Conservation (phyloP, 495 filamentous ascomycete species). For the Lichenothelia convexa region DNA sequence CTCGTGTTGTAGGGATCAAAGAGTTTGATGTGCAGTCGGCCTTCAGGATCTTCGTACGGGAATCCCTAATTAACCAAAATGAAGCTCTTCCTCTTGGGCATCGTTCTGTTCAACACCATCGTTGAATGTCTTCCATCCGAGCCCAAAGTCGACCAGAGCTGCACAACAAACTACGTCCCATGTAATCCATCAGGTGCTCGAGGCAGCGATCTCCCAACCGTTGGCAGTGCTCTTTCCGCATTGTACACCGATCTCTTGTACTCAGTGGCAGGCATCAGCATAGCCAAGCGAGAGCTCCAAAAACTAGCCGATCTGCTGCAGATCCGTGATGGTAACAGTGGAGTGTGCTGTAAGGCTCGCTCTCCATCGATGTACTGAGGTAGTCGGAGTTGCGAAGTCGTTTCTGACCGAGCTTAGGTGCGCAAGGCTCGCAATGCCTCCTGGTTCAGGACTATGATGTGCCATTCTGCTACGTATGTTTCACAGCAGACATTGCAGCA, state of each 20-base stretch:
- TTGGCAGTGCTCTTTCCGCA: constrained; percentile 13
- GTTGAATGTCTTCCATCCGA: too few relatives aligned
- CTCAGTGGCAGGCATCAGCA: constrained; percentile 14
- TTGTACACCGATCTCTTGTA: constrained; percentile 15
- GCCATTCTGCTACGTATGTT: constrained; percentile 19
- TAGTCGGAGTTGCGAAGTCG: background rate
- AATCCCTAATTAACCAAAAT: too few relatives aligned
- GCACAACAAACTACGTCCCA: constrained; percentile 1
- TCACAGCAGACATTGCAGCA: background rate
- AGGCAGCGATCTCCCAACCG: constrained; percentile 9
- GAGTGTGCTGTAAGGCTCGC: background rate
- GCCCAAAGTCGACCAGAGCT: too few relatives aligned
- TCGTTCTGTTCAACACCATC: too few relatives aligned
- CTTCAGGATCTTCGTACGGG: too few relatives aligned
- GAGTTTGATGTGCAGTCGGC: too few relatives aligned
- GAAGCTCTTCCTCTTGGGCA: too few relatives aligned
- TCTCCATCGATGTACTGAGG: background rate
- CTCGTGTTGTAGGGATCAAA: too few relatives aligned
- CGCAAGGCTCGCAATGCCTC: constrained; percentile 15
- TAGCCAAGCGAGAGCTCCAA: constrained; percentile 8
- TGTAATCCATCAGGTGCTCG: constrained; percentile 14
- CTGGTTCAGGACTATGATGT: constrained; percentile 14
- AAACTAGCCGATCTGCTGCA: constrained; percentile 8
- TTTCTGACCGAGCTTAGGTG: background rate
- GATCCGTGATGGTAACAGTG: background rate